Evolutionary conservation across 192 early-diverging fungal species (phyloP).

Genomic region (Backusella circina): DNA sequence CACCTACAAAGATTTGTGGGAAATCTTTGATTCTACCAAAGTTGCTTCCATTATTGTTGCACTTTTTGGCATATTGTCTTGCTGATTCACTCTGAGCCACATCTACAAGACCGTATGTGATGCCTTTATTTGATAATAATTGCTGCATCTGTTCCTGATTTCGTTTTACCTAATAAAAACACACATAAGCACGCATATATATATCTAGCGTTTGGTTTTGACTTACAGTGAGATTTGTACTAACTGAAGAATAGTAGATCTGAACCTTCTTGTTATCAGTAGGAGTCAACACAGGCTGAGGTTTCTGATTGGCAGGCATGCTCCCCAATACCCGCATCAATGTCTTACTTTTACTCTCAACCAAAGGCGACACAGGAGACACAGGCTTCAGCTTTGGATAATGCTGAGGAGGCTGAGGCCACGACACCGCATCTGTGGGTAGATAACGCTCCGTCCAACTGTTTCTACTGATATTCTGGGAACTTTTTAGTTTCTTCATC

Average conservation of each 20-base stretch:
- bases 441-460: slow-evolving; percentile 12
- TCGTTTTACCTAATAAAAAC: slow-evolving; percentile 41
- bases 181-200: no score
- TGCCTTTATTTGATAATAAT: slow-evolving; percentile 27
- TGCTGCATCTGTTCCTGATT: slow-evolving; percentile 40
- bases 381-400: slow-evolving; percentile 10
- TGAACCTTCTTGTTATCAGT: slow-evolving; percentile 36
- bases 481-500: slow-evolving; percentile 4
- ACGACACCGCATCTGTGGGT: slow-evolving; percentile 35
- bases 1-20: slow-evolving; percentile 47
- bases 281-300: slow-evolving; percentile 15
- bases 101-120: slow-evolving; percentile 43
- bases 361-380: slow-evolving; percentile 7
- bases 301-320: not conserved
- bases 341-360: slow-evolving; percentile 10
- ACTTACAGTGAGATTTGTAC: slow-evolving; percentile 38
- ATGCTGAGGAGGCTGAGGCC: slow-evolving; percentile 30
- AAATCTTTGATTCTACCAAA: slow-evolving; percentile 31
- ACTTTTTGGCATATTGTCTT: slow-evolving; percentile 37
- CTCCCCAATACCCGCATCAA: not conserved
- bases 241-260: slow-evolving; percentile 47
- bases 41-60: slow-evolving; percentile 28
- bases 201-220: no score
- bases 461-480: slow-evolving; percentile 1
- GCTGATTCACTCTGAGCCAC: slow-evolving; percentile 35